Evolutionary conservation across 345 rosid genomes (phyloP), one percentile per base, ranked within the genome.

Genomic region (Schrenkiella parvula): DNA sequence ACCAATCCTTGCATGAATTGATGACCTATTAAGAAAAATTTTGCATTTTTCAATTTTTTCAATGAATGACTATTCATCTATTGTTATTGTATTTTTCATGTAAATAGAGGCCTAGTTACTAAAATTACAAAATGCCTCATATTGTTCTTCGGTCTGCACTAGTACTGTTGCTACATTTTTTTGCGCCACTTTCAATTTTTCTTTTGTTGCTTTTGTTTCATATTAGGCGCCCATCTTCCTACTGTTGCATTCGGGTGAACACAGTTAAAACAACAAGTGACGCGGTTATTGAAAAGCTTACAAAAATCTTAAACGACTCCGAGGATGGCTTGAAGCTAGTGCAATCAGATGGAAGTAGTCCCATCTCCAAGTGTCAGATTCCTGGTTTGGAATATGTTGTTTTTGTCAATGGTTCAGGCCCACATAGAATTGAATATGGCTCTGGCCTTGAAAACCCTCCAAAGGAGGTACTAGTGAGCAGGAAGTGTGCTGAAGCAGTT

Each of bases 401-500:
- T 31, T 83, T 91, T 78, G 92, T 91, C 51, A 82, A 84, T 78
- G 99, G 99, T 46, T 87, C 93, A 11, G 98, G 99, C 13, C 99
- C 99, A 1, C 93, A 88, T 66, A 52, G 21, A 8, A 86, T 89
- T 69, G 85, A 86, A 57, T 91, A 95, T 72, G 88, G 79, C 25
- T 76, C 55, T 79, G 68, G 68, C 17, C 69, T 80, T 28, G 89
- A 80, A 9, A 77, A 48, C 28, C 85, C 93, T 28, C 95, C 84
- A 0, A 95, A 95, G 77, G 99, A 95, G 82, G 96, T 91, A 11
- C 79, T 95, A n/a, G 98, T 95, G 34, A 89, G 99, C 70, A 85
- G 98, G 70, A 95, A 95, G 81, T 95, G 99, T 76, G 98, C 95
- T 67, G 99, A 95, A 80, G 92, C 99, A 41, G 98, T 95, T 84